Evolutionary conservation across 805 yeast species (phyloP).

Genomic region (Wickerhamiella slavikovae): DNA sequence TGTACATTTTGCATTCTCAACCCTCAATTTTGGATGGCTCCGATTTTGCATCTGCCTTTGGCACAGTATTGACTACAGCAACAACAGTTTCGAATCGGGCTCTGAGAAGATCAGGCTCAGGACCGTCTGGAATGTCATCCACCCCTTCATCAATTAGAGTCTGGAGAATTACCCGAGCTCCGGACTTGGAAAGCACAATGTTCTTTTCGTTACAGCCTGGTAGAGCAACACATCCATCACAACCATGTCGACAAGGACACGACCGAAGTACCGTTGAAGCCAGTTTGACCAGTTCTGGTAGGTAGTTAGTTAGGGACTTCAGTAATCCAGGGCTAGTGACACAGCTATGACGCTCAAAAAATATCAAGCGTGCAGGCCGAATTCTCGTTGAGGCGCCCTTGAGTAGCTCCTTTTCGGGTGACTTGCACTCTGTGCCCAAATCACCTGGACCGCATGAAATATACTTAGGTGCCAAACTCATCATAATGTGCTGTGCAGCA

Average conservation of each 20-base stretch:
- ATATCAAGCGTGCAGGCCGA: slow-evolving; percentile 73
- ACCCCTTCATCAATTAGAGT: slow-evolving; percentile 34
- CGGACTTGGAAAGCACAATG: slow-evolving; percentile 72
- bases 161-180: slow-evolving; percentile 50
- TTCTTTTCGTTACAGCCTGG: slow-evolving; percentile 63
- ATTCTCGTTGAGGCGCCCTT: slow-evolving; percentile 44
- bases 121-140: slow-evolving; percentile 21
- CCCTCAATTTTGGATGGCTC: not conserved
- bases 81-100: not conserved
- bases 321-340: slow-evolving; percentile 61
- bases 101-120: slow-evolving; percentile 14
- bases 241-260: slow-evolving; percentile 46
- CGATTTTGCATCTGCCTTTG: no score
- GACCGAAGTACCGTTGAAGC: slow-evolving; percentile 37
- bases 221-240: slow-evolving; percentile 76
- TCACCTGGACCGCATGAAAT: slow-evolving; percentile 50
- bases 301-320: slow-evolving; percentile 57
- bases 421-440: slow-evolving; percentile 83
- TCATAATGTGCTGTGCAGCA: slow-evolving; percentile 81
- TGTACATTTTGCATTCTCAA: slow-evolving; percentile 1
- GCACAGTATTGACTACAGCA: not conserved
- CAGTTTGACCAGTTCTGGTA: slow-evolving; percentile 40
- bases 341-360: slow-evolving; percentile 73
- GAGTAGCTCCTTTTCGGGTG: slow-evolving; percentile 91
- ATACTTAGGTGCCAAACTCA: slow-evolving; percentile 56